Conservation (phyloP, 345 rosid species). For the Gynandropsis gynandra region DNA sequence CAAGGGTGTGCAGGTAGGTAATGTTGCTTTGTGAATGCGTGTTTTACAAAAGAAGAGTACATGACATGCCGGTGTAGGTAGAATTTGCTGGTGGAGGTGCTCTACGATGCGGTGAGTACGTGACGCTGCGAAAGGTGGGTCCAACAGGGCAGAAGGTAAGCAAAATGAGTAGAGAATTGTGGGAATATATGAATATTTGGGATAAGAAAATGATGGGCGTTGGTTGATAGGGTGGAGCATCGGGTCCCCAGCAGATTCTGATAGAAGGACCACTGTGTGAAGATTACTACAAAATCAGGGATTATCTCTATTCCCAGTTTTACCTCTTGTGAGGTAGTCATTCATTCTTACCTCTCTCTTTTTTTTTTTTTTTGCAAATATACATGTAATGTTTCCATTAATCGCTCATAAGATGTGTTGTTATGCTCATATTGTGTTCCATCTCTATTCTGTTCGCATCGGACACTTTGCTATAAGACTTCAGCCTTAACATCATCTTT, state of each 20-base stretch:
- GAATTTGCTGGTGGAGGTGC: conserved; percentile 96
- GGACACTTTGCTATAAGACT: too few species aligned
- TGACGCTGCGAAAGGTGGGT: conserved; percentile 79
- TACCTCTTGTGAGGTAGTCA: conserved; percentile 44
- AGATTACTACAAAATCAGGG: conserved; percentile 84
- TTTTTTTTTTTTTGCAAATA: too few species aligned
- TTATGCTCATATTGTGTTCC: too few species aligned
- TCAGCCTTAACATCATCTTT: too few species aligned
- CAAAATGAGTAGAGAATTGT: not conserved
- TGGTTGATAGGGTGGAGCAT: conserved; percentile 57
- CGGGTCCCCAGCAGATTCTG: conserved; percentile 79
- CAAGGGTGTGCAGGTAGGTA: conserved; percentile 82
- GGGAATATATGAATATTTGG: too few species aligned
- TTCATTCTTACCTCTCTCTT: too few species aligned
- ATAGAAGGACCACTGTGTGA: conserved; percentile 94
- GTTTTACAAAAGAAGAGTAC: not conserved
- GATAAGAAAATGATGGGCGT: too few species aligned
- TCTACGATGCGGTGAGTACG: conserved; percentile 81
- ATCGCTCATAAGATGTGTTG: too few species aligned
- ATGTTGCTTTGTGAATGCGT: not conserved
- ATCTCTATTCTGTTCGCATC: too few species aligned
- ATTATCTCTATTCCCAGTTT: conserved; percentile 81
- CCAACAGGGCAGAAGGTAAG: conserved; percentile 73
- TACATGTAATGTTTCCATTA: too few species aligned
- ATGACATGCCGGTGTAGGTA: conserved; percentile 35